Conservation (phyloP, 192 early-diverging fungal genomes). For the Podila minutissima region DNA sequence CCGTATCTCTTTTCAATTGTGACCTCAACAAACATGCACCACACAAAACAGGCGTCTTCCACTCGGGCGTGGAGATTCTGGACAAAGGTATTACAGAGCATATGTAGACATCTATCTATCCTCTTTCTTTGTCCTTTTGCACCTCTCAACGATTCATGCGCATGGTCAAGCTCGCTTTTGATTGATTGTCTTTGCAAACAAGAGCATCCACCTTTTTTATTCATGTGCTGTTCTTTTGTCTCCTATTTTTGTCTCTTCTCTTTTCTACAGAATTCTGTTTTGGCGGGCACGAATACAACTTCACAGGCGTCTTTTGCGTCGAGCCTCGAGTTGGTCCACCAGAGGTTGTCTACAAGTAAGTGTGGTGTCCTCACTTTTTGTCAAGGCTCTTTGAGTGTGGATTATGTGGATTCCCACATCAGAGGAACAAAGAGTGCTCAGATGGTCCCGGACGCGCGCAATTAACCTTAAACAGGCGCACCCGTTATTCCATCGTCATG, state of each 20-base stretch:
- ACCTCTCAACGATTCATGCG: too few relatives aligned
- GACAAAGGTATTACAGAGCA: conserved; percentile 36
- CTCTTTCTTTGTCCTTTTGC: too few relatives aligned
- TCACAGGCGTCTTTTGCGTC: conserved; percentile 54
- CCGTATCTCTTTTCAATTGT: neutral
- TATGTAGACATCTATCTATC: too few relatives aligned
- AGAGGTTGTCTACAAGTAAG: conserved; percentile 55
- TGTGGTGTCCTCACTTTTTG: neutral
- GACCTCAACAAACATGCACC: neutral
- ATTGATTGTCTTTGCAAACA: too few relatives aligned
- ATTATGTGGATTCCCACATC: neutral
- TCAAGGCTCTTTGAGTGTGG: neutral
- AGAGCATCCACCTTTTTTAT: too few relatives aligned
- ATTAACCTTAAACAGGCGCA: too few relatives aligned
- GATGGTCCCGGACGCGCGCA: too few relatives aligned
- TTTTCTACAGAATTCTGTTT: conserved; percentile 52
- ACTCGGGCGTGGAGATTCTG: conserved; percentile 53
- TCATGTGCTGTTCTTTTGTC: too few relatives aligned
- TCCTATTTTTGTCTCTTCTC: neutral
- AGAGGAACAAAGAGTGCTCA: too few relatives aligned
- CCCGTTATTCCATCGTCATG: too few relatives aligned
- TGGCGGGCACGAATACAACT: conserved; percentile 56
- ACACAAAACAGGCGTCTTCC: conserved; percentile 45
- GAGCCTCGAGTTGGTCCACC: conserved; percentile 49
- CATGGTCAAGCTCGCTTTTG: too few relatives aligned